Conservation (phyloP, 1,139 yeast genomes). For the Candida anutae region DNA sequence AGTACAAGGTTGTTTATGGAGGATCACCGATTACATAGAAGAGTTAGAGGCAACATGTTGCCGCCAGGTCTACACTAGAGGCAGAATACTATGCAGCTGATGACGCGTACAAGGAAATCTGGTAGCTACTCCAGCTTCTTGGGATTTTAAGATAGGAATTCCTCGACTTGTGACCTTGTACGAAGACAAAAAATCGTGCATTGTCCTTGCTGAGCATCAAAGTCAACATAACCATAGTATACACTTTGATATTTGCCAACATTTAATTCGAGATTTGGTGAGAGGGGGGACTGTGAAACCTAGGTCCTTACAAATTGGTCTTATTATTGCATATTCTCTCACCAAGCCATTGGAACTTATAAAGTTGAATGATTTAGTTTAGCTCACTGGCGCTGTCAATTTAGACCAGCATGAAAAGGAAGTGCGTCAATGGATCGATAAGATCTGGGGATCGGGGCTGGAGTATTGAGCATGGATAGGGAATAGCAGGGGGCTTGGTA, state of each 20-base stretch:
- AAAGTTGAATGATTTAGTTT: not conserved
- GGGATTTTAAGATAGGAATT: not conserved
- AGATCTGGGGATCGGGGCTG: too few relatives aligned
- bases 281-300: too few relatives aligned
- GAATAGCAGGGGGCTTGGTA: too few relatives aligned
- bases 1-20: not conserved
- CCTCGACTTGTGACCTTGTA: not conserved
- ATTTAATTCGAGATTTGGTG: too few relatives aligned
- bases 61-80: not conserved
- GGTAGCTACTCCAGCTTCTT: not conserved
- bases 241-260: not conserved
- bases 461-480: too few relatives aligned
- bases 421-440: too few relatives aligned
- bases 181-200: not conserved
- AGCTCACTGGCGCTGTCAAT: too few relatives aligned
- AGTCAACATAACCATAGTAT: not conserved
- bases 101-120: not conserved
- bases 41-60: not conserved
- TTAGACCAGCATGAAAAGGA: too few relatives aligned
- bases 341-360: not conserved
- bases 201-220: not conserved
- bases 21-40: not conserved
- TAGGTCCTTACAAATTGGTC: too few relatives aligned
- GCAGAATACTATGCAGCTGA: not conserved
- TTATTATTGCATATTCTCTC: too few relatives aligned